Percentiles rank a stretch among this genome's conserved stretches.
phyloP scores from a whole-genome alignment of 441 rosid species.

The Pelargonium myrrhifolium region DNA sequence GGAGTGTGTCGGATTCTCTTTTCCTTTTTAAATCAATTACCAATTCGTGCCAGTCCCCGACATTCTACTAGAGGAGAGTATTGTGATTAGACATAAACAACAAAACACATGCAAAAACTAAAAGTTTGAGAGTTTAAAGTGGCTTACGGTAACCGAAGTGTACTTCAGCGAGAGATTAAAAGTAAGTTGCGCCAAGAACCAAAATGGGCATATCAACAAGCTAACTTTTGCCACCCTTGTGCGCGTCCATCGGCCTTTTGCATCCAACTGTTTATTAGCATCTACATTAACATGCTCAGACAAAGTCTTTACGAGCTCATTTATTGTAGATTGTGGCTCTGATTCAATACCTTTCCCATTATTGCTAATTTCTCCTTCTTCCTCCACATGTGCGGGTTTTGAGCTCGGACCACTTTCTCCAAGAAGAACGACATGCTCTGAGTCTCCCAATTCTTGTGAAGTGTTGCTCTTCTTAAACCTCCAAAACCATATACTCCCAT shows the following conservation, averaged over 20 bases:
- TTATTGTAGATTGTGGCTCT: constrained; percentile 23
- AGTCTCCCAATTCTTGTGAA: constrained; percentile 38
- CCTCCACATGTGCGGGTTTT: constrained; percentile 20
- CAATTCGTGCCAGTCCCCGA: no score
- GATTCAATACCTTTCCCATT: constrained; percentile 24
- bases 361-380: constrained; percentile 31
- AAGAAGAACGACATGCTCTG: constrained; percentile 64
- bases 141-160: constrained; percentile 79
- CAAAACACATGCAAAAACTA: constrained; percentile 1
- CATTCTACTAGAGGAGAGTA: no score
- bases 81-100: constrained; percentile 7
- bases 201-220: constrained; percentile 74
- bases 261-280: constrained; percentile 40
- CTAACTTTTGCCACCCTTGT: constrained; percentile 75
- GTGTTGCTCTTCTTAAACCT: constrained; percentile 32
- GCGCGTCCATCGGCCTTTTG: constrained; percentile 82
- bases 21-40: no score
- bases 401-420: constrained; percentile 32
- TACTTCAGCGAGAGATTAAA: constrained; percentile 86
- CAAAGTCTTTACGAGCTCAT: constrained; percentile 24
- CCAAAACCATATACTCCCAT: constrained; percentile 61
- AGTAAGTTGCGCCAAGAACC: constrained; percentile 88
- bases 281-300: constrained; percentile 15
- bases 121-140: constrained; percentile 9
- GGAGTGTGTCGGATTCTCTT: no score